Conservation (phyloP, 2,329 filamentous ascomycete species). For the Aspergillus uvarum region DNA sequence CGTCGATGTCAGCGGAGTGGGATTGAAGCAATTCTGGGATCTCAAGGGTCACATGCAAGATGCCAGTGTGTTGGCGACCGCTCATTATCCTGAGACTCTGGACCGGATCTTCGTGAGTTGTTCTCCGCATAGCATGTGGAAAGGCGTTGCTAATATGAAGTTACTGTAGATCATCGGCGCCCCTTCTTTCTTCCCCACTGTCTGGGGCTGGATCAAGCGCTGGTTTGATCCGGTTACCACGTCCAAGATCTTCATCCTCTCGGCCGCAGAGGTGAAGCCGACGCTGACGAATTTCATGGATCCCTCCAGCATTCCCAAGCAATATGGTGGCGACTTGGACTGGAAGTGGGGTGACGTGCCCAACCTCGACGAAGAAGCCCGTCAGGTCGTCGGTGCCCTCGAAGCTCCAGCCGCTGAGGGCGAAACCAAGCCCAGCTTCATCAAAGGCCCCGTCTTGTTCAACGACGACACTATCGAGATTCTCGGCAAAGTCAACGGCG, state of each 20-base stretch:
- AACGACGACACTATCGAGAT: constrained; percentile 34
- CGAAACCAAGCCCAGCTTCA: constrained; percentile 27
- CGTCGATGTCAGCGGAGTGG: constrained; percentile 85
- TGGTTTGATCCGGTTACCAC: constrained; percentile 95
- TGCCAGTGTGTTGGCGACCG: constrained; percentile 81
- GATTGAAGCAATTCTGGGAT: constrained; percentile 94
- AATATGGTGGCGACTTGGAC: constrained; percentile 84
- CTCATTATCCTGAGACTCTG: constrained; percentile 91
- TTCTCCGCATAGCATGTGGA: background rate
- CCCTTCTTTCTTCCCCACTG: constrained; percentile 84
- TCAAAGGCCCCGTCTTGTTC: constrained; percentile 39
- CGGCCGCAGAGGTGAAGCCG: constrained; percentile 67
- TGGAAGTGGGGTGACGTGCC: constrained; percentile 77
- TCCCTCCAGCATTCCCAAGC: constrained; percentile 76
- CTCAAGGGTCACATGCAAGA: constrained; percentile 92
- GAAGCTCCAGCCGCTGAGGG: constrained; percentile 29
- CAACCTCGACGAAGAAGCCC: constrained; percentile 60
- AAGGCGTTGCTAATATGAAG: background rate
- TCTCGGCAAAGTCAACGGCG: constrained; percentile 36
- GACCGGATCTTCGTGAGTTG: constrained; percentile 69
- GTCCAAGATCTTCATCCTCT: constrained; percentile 93
- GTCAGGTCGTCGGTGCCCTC: constrained; percentile 32
- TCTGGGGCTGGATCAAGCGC: constrained; percentile 89
- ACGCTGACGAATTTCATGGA: constrained; percentile 83
- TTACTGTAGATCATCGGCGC: constrained; percentile 73